phyloP scores from a whole-genome alignment of 2,329 filamentous ascomycete genomes.

The Verticillium nonalfalfae region DNA sequence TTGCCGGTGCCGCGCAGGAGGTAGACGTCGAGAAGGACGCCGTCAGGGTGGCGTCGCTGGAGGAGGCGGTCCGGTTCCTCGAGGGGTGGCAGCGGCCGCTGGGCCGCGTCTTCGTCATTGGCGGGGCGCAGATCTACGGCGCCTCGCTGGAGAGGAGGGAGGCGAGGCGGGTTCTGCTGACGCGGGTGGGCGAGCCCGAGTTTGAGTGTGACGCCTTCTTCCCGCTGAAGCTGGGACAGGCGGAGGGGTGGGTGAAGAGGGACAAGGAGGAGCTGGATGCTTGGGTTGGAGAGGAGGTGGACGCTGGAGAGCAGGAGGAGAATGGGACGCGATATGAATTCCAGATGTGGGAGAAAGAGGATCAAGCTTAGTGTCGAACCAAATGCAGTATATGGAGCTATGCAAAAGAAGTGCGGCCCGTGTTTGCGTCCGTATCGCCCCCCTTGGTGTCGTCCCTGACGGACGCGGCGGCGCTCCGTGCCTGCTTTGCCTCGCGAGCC shows the following conservation, averaged over 20 bases:
- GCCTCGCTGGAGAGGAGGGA: conserved; percentile 56
- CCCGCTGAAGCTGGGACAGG: conserved; percentile 43
- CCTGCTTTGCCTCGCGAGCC: too few relatives aligned
- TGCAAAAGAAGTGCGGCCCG: too few relatives aligned
- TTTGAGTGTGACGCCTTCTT: conserved; percentile 77
- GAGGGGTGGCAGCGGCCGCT: conserved; percentile 27
- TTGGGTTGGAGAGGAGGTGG: conserved; percentile 61
- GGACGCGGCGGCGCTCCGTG: too few relatives aligned
- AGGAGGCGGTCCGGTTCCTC: conserved; percentile 48
- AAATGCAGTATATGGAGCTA: neutral
- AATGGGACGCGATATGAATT: conserved; percentile 61
- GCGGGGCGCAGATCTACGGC: conserved; percentile 79
- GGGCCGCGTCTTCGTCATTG: conserved; percentile 75
- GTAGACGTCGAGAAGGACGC: conserved; percentile 33
- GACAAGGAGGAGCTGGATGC: conserved; percentile 45
- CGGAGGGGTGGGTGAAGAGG: conserved; percentile 2
- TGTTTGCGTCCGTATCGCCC: too few relatives aligned
- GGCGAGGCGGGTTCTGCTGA: conserved; percentile 61
- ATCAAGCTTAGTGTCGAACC: neutral
- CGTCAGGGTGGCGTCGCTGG: conserved; percentile 52
- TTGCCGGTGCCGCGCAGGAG: conserved; percentile 5
- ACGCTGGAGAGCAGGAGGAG: conserved; percentile 53
- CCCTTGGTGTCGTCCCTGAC: too few relatives aligned
- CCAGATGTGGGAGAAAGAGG: conserved; percentile 62
- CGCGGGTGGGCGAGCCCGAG: conserved; percentile 53